Evolutionary conservation across 83 land plant genomes (phyloP), one percentile per base, ranked within the genome.

Genomic region (Isoetes engelmannii): DNA sequence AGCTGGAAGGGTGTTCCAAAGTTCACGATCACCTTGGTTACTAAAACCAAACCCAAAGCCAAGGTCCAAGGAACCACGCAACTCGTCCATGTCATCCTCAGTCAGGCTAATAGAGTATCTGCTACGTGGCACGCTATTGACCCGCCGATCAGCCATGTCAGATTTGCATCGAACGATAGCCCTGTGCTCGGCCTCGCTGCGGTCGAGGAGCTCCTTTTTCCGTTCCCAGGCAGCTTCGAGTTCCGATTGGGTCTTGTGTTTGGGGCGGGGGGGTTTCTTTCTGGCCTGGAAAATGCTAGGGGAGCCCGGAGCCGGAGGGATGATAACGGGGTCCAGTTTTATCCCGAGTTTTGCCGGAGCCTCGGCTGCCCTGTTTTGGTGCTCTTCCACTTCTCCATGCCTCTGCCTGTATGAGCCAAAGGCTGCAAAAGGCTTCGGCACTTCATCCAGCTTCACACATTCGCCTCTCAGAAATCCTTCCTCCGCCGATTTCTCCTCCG

Each of bases 1-100:
- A 12, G 62, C 62, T 7, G 62, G 62, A 37, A 59, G 62, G 28
- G 62, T 59, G 19, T 59, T 59, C 62, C 62, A 59, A 12, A 59
- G 62, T 3, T 10, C 18, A 18, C 28, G 62, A 59, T 59, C 62
- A 20, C 28, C 62, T 42, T 59, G 62, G 62, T 59, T 59, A 18
- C 62, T 59, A 3, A 59, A 28, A 28, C 37, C 37, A 28, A 28
- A 59, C 62, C 62, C 62, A 18, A 59, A 59, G 12, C 62, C 62
- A 20, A 59, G 62, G 28, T 59, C 62, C 28, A 59, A 18, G 19
- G 28, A 18, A 12, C 62, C 62, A 12, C 62, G 12, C 18, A 59
- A 37, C 62, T 59, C 62, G 19, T 59, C 62, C 62, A 59, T 8
- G 19, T 59, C 62, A 8, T 59, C 62, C 28, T 59, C 62, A 1